A percentile compares a stretch with the other conserved stretches of the same genome.
Conservation (phyloP, 2,329 filamentous ascomycete genomes). For the Aspergillus tamarii region DNA sequence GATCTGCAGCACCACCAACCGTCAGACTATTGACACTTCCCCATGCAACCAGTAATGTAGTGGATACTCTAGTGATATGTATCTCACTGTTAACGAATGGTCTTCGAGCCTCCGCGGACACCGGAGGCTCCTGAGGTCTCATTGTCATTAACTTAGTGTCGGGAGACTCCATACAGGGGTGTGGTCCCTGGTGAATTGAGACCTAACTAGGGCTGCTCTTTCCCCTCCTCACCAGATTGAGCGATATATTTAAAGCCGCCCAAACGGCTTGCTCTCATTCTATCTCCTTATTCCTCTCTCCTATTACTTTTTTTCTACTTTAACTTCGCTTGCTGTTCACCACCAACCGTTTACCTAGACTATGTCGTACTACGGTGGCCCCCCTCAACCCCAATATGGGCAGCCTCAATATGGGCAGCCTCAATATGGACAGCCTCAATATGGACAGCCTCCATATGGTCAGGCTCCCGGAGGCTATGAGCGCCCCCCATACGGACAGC, state of each 20-base stretch:
- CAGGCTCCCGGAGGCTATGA: too few relatives aligned
- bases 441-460: constrained; percentile 10
- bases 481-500: constrained; percentile 15
- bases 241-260: constrained; percentile 6
- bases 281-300: neutral
- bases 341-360: neutral
- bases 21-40: constrained; percentile 20
- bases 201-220: neutral
- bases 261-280: neutral
- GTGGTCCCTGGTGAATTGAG: neutral
- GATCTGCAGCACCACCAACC: constrained; percentile 19
- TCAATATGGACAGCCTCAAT: constrained; percentile 9
- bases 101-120: neutral
- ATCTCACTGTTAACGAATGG: constrained; percentile 5
- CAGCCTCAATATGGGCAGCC: constrained; percentile 6
- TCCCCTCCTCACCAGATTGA: neutral
- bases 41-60: constrained; percentile 13
- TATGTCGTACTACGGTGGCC: constrained; percentile 10
- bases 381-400: constrained; percentile 9
- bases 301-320: neutral
- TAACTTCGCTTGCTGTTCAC: neutral
- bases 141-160: neutral
- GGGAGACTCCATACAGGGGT: constrained; percentile 4
- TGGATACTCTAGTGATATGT: constrained; percentile 6
- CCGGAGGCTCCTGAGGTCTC: constrained; percentile 4